A percentile compares a stretch with the other conserved stretches of the same genome.
These are phyloP conservation scores for Calocybe gambosa DNA, from an alignment of 1,284 basidiomycete species.

Conservation along the genomic window DNA sequence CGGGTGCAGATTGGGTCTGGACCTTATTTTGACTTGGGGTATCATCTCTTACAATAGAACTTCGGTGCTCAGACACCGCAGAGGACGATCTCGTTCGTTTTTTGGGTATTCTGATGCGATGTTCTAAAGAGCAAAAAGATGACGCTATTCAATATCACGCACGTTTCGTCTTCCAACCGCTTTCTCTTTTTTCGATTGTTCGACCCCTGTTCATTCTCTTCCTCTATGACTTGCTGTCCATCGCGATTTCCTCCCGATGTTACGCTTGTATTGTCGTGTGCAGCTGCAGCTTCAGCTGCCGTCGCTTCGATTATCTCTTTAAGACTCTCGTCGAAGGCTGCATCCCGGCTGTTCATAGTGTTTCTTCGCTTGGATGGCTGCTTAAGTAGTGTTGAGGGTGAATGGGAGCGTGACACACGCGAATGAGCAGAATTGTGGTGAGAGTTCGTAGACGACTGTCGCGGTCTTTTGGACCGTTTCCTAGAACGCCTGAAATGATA, in stretches of 20 bases:
- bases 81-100: slow-evolving; percentile 72
- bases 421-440: slow-evolving; percentile 38
- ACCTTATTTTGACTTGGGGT: slow-evolving; percentile 29
- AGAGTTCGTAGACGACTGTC: slow-evolving; percentile 59
- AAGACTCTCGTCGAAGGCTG: slow-evolving; percentile 85
- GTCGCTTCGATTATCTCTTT: slow-evolving; percentile 68
- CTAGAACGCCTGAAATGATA: slow-evolving; percentile 29
- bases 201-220: slow-evolving; percentile 36
- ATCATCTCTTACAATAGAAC: slow-evolving; percentile 37
- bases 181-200: slow-evolving; percentile 66
- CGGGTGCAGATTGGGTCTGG: slow-evolving; percentile 22
- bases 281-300: slow-evolving; percentile 60
- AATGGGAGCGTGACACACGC: slow-evolving; percentile 70
- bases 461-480: slow-evolving; percentile 54
- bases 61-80: slow-evolving; percentile 51
- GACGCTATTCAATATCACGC: slow-evolving; percentile 24
- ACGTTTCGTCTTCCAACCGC: slow-evolving; percentile 65
- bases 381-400: slow-evolving; percentile 50
- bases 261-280: slow-evolving; percentile 30
- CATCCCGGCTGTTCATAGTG: slow-evolving; percentile 97
- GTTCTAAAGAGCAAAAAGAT: slow-evolving; percentile 5
- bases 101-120: slow-evolving; percentile 39
- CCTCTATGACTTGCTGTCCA: slow-evolving; percentile 34
- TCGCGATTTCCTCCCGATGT: slow-evolving; percentile 27
- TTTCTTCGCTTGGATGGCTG: slow-evolving; percentile 80